Percentiles rank a stretch among this genome's conserved stretches.
Evolutionary conservation across 441 rosid species (phyloP).

Genomic region (Lepidium campestre): DNA sequence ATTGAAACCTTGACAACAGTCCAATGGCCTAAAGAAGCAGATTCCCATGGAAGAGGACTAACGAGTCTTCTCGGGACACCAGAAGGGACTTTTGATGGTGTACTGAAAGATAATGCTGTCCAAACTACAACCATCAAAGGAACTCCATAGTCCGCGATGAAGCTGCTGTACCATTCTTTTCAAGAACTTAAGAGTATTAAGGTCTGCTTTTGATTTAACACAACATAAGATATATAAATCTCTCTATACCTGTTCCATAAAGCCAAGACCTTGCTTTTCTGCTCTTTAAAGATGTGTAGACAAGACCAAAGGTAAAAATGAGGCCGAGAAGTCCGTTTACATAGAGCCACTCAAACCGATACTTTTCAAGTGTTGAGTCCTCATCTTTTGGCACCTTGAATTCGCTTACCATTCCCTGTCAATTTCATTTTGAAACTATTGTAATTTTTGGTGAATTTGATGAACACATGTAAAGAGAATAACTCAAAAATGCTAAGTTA

Average conservation of each 20-base stretch:
- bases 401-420: constrained; percentile 62
- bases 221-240: neutral
- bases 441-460: neutral
- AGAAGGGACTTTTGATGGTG: constrained; percentile 44
- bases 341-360: constrained; percentile 67
- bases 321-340: constrained; percentile 67
- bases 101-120: constrained; percentile 48
- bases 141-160: constrained; percentile 79
- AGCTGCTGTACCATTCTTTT: constrained; percentile 56
- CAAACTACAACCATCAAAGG: constrained; percentile 73
- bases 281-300: constrained; percentile 54
- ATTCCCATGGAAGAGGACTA: constrained; percentile 74
- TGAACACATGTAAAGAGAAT: too few relatives aligned
- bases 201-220: neutral
- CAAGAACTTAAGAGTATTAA: neutral
- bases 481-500: too few relatives aligned
- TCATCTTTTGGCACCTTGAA: constrained; percentile 50
- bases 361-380: constrained; percentile 41
- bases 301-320: constrained; percentile 67
- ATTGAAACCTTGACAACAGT: constrained; percentile 55
- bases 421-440: neutral
- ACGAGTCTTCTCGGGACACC: constrained; percentile 70
- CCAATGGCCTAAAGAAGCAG: constrained; percentile 65
- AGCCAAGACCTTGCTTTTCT: constrained; percentile 73
- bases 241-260: constrained; percentile 60